Percentiles rank a stretch among this genome's conserved stretches.
These are phyloP conservation scores for Malania oleifera DNA, from an alignment of 164 flowering plant genomes.

Conservation along the genomic window DNA sequence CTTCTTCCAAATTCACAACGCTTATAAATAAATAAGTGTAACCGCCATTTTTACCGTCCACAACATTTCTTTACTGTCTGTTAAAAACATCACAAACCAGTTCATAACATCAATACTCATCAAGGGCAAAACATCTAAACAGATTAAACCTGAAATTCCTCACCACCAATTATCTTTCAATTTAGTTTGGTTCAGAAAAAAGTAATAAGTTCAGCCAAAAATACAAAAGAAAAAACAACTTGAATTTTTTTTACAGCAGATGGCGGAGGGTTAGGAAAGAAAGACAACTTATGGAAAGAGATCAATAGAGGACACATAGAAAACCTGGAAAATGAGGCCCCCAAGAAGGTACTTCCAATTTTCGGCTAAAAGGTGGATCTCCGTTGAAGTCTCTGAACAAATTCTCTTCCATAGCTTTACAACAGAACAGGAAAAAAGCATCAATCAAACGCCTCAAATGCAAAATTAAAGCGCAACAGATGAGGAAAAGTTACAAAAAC, in stretches of 20 bases:
- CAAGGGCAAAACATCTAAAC: background rate
- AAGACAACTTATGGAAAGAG: background rate
- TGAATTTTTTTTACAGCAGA: background rate
- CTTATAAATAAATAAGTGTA: constrained; percentile 1
- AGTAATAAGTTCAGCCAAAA: background rate
- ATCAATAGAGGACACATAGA: background rate
- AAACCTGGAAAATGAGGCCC: constrained; percentile 82
- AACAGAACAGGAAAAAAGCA: constrained; percentile 11
- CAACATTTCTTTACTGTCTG: background rate
- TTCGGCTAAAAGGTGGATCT: constrained; percentile 64
- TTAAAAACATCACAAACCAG: background rate
- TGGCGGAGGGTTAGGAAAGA: background rate
- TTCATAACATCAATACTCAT: background rate
- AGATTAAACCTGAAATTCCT: background rate
- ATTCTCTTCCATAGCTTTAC: constrained; percentile 87
- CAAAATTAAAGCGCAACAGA: background rate
- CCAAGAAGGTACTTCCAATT: constrained; percentile 85
- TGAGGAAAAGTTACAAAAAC: background rate
- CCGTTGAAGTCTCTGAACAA: constrained; percentile 61
- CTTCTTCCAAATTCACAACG: constrained; percentile 9
- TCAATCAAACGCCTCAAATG: constrained; percentile 4
- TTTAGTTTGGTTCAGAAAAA: no score
- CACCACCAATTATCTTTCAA: no score
- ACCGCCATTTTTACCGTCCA: constrained; percentile 7
- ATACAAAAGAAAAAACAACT: background rate